phyloP scores from a whole-genome alignment of 2,329 filamentous ascomycete species.

The Epicoccum nigrum region DNA sequence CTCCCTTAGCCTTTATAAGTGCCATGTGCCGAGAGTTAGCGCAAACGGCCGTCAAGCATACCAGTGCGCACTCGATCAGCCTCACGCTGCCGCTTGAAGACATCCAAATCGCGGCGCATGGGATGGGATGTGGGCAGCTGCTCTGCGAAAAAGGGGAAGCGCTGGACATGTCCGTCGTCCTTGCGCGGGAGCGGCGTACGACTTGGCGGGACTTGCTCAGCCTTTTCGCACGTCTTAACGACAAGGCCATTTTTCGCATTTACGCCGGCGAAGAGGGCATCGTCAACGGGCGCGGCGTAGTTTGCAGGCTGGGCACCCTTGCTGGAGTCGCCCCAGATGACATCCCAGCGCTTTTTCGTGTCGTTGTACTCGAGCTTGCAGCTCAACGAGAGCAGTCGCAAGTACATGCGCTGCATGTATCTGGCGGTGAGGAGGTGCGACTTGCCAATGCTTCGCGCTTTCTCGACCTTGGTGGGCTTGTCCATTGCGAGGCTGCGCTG shows the following conservation, averaged over 20 bases:
- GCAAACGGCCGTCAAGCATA: background rate
- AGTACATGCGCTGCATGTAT: slow-evolving; percentile 56
- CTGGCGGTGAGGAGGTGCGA: slow-evolving; percentile 50
- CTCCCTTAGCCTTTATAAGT: too few species aligned
- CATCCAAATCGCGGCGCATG: slow-evolving; percentile 24
- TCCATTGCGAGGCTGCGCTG: slow-evolving; percentile 29
- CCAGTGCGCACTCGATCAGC: slow-evolving; percentile 14
- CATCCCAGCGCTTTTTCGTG: slow-evolving; percentile 32
- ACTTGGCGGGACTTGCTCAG: too few species aligned
- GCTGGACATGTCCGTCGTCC: slow-evolving; percentile 22
- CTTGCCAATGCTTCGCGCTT: slow-evolving; percentile 26
- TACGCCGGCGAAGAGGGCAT: slow-evolving; percentile 39
- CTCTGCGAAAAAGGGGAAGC: slow-evolving; percentile 34
- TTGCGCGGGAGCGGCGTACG: slow-evolving; percentile 19
- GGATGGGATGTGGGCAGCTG: slow-evolving; percentile 27
- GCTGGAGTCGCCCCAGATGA: slow-evolving; percentile 32
- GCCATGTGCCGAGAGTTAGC: too few species aligned
- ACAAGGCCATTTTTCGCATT: slow-evolving; percentile 25
- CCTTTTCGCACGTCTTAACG: too few species aligned
- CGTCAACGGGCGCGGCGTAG: slow-evolving; percentile 27
- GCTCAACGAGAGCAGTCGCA: slow-evolving; percentile 49
- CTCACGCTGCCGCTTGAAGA: slow-evolving; percentile 27
- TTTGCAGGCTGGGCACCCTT: slow-evolving; percentile 16
- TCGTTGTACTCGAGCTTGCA: slow-evolving; percentile 51
- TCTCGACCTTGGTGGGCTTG: slow-evolving; percentile 36